Evolutionary conservation across 1,284 basidiomycete species (phyloP).

Genomic region (Volvariella volvacea): DNA sequence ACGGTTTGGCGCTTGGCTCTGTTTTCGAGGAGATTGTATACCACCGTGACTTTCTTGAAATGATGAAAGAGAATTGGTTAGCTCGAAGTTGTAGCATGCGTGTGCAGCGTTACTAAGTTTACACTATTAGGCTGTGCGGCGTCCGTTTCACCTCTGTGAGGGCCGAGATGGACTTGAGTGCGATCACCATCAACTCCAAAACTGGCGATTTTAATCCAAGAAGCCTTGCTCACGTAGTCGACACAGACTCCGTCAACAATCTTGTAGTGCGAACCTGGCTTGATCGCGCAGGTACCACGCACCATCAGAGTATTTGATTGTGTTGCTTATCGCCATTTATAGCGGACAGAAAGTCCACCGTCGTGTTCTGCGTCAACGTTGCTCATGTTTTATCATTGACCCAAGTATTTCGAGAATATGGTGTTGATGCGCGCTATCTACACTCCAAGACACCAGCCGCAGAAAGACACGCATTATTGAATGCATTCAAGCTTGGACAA

Average conservation of each 20-base stretch:
- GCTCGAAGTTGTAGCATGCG: slow-evolving; percentile 12
- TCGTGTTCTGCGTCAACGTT: slow-evolving; percentile 88
- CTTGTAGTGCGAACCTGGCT: slow-evolving; percentile 79
- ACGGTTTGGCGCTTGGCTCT: slow-evolving; percentile 83
- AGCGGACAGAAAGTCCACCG: slow-evolving; percentile 73
- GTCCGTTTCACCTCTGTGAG: slow-evolving; percentile 79
- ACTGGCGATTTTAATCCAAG: slow-evolving; percentile 78
- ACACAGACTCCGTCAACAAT: slow-evolving; percentile 70
- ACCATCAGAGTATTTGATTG: slow-evolving; percentile 5
- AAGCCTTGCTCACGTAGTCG: slow-evolving; percentile 74
- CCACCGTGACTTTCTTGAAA: slow-evolving; percentile 87
- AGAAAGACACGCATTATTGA: slow-evolving; percentile 63
- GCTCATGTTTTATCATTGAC: slow-evolving; percentile 80
- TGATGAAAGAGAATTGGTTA: slow-evolving; percentile 91
- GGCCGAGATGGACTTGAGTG: slow-evolving; percentile 63
- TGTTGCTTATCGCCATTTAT: too few relatives aligned
- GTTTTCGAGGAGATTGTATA: slow-evolving; percentile 93
- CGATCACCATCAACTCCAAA: slow-evolving; percentile 56
- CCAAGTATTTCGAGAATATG: slow-evolving; percentile 64
- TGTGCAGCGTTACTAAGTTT: slow-evolving; percentile 3
- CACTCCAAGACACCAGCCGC: slow-evolving; percentile 63
- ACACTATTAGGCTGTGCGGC: slow-evolving; percentile 69
- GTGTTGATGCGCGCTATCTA: slow-evolving; percentile 83
- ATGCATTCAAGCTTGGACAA: slow-evolving; percentile 61
- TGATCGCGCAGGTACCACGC: slow-evolving; percentile 67